Evolutionary conservation across 331 rosid species (phyloP), one percentile per base, ranked within the genome.

Genomic region (Rhamnella rubrinervis): DNA sequence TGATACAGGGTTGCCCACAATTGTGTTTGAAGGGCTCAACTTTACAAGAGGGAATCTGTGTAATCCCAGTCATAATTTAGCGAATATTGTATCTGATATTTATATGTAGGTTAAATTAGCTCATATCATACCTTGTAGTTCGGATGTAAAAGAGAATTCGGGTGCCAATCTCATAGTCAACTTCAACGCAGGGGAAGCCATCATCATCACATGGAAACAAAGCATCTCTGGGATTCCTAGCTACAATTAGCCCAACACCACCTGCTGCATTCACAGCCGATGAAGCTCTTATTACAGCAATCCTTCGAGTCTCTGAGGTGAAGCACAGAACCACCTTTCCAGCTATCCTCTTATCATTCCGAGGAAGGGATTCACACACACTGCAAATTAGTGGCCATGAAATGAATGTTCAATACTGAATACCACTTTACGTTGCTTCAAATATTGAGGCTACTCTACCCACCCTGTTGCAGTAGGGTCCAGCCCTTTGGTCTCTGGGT

Each of bases 261-360:
- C 81, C 85, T 6, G 78, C 79, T 51, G n/a, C 40, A 67, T 61
- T 76, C n/a, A 76, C 79, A 28, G 39, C 44, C 15, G 65, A 31
- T 59, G 67, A 26, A 39, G 82, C 78, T 16, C 1, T 20, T 21
- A 26, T 55, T 56, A 73, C 18, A 6, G 53, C 61, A 14, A 6
- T 9, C 28, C 62, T 12, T 15, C 61, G 60, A 61, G 55, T 38
- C 13, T 6, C 25, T 68, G 85, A 55, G 17, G 76, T 70, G 73
- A 81, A 81, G 72, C 85, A 81, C 9, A 81, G 70, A 62, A 76
- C 85, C 63, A 81, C 85, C 16, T 72, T 71, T 41, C 85, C 85
- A 38, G 61, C 65, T 25, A 67, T 69, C 47, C 55, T 19, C 7
- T 73, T 72, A 28, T 44, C 38, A 46, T 59, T 58, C 14, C 77